Percentiles rank a stretch among this genome's conserved stretches.
Evolutionary conservation across 2,329 filamentous ascomycete genomes (phyloP).

Genomic region (Fusarium pseudocircinatum): DNA sequence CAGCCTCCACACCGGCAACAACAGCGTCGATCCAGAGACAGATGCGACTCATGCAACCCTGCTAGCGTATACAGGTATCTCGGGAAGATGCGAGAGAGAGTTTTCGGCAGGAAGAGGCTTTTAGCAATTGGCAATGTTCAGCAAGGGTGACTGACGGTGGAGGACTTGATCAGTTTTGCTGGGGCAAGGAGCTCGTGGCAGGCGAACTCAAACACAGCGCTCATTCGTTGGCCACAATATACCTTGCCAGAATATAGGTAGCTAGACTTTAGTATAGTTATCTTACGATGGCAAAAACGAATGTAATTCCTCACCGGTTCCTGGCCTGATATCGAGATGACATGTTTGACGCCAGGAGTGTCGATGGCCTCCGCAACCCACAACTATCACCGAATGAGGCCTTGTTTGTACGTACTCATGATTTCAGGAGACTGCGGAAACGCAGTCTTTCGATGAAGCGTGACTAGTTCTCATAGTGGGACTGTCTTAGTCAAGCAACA

Average conservation of each 20-base stretch:
- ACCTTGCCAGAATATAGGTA: not conserved
- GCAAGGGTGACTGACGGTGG: not conserved
- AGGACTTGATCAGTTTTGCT: not conserved
- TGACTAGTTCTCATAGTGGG: not conserved
- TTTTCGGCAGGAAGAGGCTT: conserved; percentile 1
- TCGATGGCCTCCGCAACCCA: not conserved
- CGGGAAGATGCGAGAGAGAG: conserved; percentile 1
- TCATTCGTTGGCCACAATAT: not conserved
- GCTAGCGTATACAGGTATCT: conserved; percentile 2
- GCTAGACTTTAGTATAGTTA: not conserved
- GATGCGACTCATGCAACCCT: conserved; percentile 3
- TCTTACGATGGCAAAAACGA: not conserved
- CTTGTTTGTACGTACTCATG: not conserved
- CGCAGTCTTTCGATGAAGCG: not conserved
- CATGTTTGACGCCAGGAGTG: not conserved
- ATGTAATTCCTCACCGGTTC: not conserved
- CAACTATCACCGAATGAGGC: not conserved
- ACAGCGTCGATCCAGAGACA: not conserved
- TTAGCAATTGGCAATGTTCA: not conserved
- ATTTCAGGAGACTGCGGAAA: not conserved
- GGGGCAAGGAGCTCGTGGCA: not conserved
- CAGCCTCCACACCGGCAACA: not conserved
- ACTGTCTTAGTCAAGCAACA: not conserved
- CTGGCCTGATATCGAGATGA: not conserved
- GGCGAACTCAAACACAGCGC: not conserved